phyloP scores from a whole-genome alignment of 2,329 filamentous ascomycete species.

The Calonectria pseudoturangicola region DNA sequence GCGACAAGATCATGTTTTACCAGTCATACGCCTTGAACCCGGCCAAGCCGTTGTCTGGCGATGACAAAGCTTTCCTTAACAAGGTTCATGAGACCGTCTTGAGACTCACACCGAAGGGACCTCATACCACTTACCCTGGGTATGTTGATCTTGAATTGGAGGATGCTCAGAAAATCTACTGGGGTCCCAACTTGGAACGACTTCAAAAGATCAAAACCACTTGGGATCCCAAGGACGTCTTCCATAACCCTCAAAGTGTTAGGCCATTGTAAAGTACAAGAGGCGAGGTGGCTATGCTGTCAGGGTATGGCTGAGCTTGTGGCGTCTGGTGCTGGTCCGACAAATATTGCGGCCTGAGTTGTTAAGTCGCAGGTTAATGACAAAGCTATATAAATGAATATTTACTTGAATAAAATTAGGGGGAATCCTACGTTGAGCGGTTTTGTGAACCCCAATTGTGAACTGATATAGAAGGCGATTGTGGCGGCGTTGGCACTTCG shows the following conservation, averaged over 20 bases:
- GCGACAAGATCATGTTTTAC: slow-evolving; percentile 74
- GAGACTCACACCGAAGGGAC: neutral
- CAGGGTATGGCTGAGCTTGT: no score
- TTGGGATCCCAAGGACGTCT: neutral
- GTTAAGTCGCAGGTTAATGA: no score
- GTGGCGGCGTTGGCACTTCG: no score
- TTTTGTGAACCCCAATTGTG: no score
- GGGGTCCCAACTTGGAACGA: slow-evolving; percentile 15
- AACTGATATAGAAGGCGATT: no score
- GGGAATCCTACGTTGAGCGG: no score
- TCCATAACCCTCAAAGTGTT: slow-evolving; percentile 20
- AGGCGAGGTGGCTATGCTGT: neutral
- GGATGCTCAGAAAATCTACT: slow-evolving; percentile 17
- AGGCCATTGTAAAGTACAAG: neutral
- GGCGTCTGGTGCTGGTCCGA: no score
- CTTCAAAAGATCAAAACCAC: slow-evolving; percentile 8
- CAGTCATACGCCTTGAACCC: slow-evolving; percentile 67
- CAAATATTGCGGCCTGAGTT: no score
- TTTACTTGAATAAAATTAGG: no score
- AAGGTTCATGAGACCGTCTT: neutral
- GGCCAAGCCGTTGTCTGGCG: no score
- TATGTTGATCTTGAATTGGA: neutral
- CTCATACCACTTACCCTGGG: slow-evolving; percentile 6
- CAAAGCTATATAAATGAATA: no score
- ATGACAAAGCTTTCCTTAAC: neutral